Conservation (phyloP, 192 early-diverging fungal species). For the Coemansia sp. region DNA sequence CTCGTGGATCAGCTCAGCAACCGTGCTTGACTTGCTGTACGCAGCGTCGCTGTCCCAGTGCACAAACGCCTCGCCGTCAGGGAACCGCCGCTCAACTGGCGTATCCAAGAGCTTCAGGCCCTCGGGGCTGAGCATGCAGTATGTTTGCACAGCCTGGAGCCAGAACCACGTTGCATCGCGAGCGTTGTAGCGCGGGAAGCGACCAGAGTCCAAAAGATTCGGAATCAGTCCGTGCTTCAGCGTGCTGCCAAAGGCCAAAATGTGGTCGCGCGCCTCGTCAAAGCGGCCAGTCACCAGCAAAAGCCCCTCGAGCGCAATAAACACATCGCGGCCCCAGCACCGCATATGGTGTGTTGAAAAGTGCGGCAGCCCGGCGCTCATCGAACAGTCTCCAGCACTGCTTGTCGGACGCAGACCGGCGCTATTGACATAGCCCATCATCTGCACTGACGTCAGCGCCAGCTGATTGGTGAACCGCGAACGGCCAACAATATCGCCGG, state of each 20-base stretch:
- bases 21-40: slow-evolving; percentile 63
- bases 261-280: slow-evolving; percentile 77
- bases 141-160: slow-evolving; percentile 84
- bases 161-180: slow-evolving; percentile 97
- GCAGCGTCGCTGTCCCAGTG: slow-evolving; percentile 61
- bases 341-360: slow-evolving; percentile 92
- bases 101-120: slow-evolving; percentile 71
- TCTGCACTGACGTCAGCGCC: slow-evolving; percentile 78
- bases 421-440: slow-evolving; percentile 79
- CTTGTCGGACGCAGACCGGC: slow-evolving; percentile 69
- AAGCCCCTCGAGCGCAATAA: slow-evolving; percentile 84
- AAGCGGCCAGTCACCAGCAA: slow-evolving; percentile 80
- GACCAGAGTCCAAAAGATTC: slow-evolving; percentile 86
- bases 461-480: slow-evolving; percentile 67
- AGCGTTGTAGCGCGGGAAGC: slow-evolving; percentile 88
- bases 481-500: slow-evolving; percentile 56
- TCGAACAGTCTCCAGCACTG: slow-evolving; percentile 46
- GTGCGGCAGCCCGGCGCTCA: slow-evolving; percentile 95
- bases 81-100: slow-evolving; percentile 78
- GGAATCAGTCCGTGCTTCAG: slow-evolving; percentile 95
- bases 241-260: slow-evolving; percentile 88
- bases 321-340: slow-evolving; percentile 98
- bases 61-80: slow-evolving; percentile 68
- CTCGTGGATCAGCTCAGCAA: slow-evolving; percentile 88
- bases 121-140: slow-evolving; percentile 72